Percentiles rank a stretch among this genome's conserved stretches.
Evolutionary conservation across 2,329 filamentous ascomycete species (phyloP).

Genomic region (Fusarium pininemorale): DNA sequence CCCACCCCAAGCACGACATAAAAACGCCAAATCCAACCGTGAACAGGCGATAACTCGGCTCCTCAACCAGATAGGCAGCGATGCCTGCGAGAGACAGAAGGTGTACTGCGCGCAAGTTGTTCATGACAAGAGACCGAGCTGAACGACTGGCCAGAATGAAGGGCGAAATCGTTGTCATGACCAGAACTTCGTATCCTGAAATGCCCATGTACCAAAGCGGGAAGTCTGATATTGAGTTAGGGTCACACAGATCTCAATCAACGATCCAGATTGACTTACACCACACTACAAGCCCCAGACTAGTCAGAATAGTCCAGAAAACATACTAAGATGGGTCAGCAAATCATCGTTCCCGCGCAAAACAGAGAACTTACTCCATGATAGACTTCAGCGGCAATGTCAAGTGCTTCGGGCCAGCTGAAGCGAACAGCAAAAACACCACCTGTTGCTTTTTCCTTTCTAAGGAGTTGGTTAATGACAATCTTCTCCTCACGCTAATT

Average conservation of each 20-base stretch:
- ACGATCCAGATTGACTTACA: constrained; percentile 66
- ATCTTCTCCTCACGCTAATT: background rate
- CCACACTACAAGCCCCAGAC: constrained; percentile 89
- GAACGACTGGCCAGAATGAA: constrained; percentile 77
- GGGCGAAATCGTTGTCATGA: constrained; percentile 86
- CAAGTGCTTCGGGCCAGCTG: constrained; percentile 76
- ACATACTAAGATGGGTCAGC: constrained; percentile 70
- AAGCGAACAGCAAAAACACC: constrained; percentile 77
- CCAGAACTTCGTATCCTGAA: constrained; percentile 90
- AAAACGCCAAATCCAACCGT: constrained; percentile 82
- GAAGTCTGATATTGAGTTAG: constrained; percentile 70
- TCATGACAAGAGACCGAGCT: constrained; percentile 73
- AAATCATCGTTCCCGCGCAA: background rate
- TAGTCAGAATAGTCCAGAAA: constrained; percentile 95
- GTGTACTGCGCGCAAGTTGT: constrained; percentile 76
- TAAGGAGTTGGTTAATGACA: constrained; percentile 49
- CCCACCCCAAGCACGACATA: constrained; percentile 85
- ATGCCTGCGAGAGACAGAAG: constrained; percentile 82
- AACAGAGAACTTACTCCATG: constrained; percentile 73
- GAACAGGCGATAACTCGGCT: constrained; percentile 80
- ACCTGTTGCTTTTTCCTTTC: constrained; percentile 78
- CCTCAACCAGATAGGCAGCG: constrained; percentile 77
- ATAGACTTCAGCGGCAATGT: constrained; percentile 89
- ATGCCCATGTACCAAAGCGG: constrained; percentile 99
- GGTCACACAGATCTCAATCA: background rate